Evolutionary conservation across 768 basidiomycete genomes (phyloP), one percentile per base, ranked within the genome.

Genomic region (Serendipita indica): DNA sequence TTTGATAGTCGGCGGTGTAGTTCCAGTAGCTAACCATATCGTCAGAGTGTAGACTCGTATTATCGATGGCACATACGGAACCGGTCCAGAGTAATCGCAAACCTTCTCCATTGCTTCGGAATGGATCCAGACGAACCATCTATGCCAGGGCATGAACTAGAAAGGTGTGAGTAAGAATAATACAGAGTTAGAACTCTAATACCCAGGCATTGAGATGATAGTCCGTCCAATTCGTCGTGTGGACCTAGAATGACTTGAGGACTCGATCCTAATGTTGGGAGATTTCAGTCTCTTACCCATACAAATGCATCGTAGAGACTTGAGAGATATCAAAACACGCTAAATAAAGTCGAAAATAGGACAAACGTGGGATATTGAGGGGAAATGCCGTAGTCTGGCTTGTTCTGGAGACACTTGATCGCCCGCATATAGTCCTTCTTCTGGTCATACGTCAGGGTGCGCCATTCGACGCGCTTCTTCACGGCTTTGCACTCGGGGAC

Each of bases 71-170:
- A 30, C 49, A 7, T 1, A 54, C 49, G 49, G 49, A 1, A 28
- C n/a, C 7, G 49, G 30, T 22, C 49, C 49, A 54, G 49, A 22
- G 30, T 54, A 54, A 2, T 28, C 49, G n/a, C 49, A 54, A n/a
- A 22, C 49, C 4, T 27, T 25, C 10, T 16, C 7, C 49, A 54
- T 25, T 18, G 49, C 49, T 28, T 54, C 22, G 1, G 20, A 4
- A 32, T 54, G 49, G 7, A 54, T n/a, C 49, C 49, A 54, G 4
- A 54, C 49, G 30, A 54, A 54, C 49, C 49, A 54, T 30, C 49
- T 54, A 32, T 54, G 49, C 49, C 49, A 54, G 16, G 49, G 49
- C n/a, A 54, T 7, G 30, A 54, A 54, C 49, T 54, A 30, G 30
- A 54, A 20, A 27, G 30, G 45, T 1, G 12, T 16, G 22, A 27